Evolutionary conservation across 805 yeast genomes (phyloP).

Genomic region (Metschnikowia reukaufii): DNA sequence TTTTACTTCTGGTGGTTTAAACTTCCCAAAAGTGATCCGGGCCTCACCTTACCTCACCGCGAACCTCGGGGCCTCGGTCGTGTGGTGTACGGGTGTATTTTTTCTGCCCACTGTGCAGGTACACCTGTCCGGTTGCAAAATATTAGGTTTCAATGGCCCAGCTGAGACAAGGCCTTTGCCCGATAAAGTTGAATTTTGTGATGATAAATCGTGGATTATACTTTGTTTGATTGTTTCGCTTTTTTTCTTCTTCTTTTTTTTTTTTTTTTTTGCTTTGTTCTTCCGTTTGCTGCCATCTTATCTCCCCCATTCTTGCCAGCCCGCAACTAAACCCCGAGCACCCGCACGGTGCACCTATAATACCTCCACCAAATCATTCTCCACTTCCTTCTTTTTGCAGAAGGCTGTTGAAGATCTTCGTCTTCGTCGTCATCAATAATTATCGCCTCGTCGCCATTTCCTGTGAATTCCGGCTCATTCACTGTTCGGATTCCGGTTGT

Average conservation of each 20-base stretch:
- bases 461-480: conserved; percentile 1
- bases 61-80: not conserved
- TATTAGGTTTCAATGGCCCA: not conserved
- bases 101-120: not conserved
- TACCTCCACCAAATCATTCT: conserved; percentile 5
- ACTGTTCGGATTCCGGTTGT: not conserved
- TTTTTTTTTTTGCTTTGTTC: no score
- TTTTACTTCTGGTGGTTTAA: not conserved
- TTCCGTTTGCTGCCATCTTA: not conserved
- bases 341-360: not conserved
- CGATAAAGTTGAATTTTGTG: no score
- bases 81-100: conserved; percentile 10
- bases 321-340: not conserved
- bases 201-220: no score
- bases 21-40: not conserved
- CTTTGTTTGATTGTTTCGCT: no score
- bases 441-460: conserved; percentile 8
- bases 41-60: not conserved
- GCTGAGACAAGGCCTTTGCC: no score
- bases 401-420: conserved; percentile 13
- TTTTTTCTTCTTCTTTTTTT: not conserved
- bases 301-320: not conserved
- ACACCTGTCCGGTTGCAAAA: not conserved
- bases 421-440: conserved; percentile 13
- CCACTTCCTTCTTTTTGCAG: conserved; percentile 17